phyloP scores from a whole-genome alignment of 768 basidiomycete species.

The Trametes sanguinea region DNA sequence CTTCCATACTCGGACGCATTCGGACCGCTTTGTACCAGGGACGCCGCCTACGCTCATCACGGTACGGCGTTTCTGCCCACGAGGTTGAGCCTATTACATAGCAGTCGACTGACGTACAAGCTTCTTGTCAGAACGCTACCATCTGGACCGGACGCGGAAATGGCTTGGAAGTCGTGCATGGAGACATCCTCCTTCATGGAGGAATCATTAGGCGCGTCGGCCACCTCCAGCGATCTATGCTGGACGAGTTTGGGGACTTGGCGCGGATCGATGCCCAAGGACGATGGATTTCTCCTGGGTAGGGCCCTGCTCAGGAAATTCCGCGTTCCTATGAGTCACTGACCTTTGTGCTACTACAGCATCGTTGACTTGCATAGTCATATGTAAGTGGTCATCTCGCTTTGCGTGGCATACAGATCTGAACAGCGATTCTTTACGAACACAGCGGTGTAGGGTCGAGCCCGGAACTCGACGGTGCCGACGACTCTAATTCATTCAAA shows the following conservation, averaged over 20 bases:
- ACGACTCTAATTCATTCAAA: constrained; percentile 47
- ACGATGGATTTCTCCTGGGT: constrained; percentile 79
- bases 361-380: constrained; percentile 25
- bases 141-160: constrained; percentile 81
- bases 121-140: constrained; percentile 53
- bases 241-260: constrained; percentile 34
- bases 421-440: not conserved
- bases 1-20: constrained; percentile 53
- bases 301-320: not conserved
- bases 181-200: constrained; percentile 69
- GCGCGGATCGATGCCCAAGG: constrained; percentile 64
- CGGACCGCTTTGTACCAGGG: constrained; percentile 67
- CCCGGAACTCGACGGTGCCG: constrained; percentile 34
- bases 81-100: not conserved
- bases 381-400: constrained; percentile 20
- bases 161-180: constrained; percentile 64
- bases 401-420: constrained; percentile 33
- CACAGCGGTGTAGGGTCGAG: constrained; percentile 9
- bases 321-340: not conserved
- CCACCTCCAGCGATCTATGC: constrained; percentile 34
- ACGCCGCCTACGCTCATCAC: constrained; percentile 55
- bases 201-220: constrained; percentile 68
- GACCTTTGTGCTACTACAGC: not conserved
- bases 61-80: not conserved
- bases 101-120: not conserved